Conservation (phyloP, 805 yeast species). For the Komagataella mondaviorum region DNA sequence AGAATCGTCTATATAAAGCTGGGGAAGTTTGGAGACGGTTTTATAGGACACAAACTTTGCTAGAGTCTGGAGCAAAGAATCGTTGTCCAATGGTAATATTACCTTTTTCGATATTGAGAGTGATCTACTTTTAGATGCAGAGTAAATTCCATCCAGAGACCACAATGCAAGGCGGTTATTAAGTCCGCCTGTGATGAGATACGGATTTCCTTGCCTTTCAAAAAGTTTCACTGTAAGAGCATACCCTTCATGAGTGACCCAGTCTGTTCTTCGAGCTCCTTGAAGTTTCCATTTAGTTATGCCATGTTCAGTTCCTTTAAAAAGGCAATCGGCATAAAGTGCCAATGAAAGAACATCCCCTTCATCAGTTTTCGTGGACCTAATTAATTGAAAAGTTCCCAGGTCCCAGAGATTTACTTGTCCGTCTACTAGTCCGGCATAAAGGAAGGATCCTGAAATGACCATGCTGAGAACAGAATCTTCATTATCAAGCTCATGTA, state of each 20-base stretch:
- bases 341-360: slow-evolving; percentile 51
- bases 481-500: slow-evolving; percentile 39
- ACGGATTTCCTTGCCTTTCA: slow-evolving; percentile 22
- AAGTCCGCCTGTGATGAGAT: slow-evolving; percentile 54
- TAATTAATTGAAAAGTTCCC: slow-evolving; percentile 57
- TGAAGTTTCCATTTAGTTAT: slow-evolving; percentile 39
- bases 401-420: slow-evolving; percentile 77
- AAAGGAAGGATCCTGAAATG: slow-evolving; percentile 51
- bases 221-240: slow-evolving; percentile 46
- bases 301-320: slow-evolving; percentile 43
- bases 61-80: slow-evolving; percentile 50
- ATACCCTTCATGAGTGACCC: slow-evolving; percentile 34
- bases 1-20: slow-evolving; percentile 60
- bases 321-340: slow-evolving; percentile 40
- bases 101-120: slow-evolving; percentile 5
- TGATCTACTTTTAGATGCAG: slow-evolving; percentile 2
- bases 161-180: slow-evolving; percentile 62
- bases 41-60: slow-evolving; percentile 49
- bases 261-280: slow-evolving; percentile 26
- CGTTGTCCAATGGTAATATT: slow-evolving; percentile 29
- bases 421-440: slow-evolving; percentile 73
- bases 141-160: slow-evolving; percentile 29
- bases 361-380: slow-evolving; percentile 25
- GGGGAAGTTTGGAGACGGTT: slow-evolving; percentile 68
- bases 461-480: slow-evolving; percentile 65